Evolutionary conservation across 257 asterid genomes (phyloP), one percentile per base, ranked within the genome.

Genomic region (Echium plantagineum): DNA sequence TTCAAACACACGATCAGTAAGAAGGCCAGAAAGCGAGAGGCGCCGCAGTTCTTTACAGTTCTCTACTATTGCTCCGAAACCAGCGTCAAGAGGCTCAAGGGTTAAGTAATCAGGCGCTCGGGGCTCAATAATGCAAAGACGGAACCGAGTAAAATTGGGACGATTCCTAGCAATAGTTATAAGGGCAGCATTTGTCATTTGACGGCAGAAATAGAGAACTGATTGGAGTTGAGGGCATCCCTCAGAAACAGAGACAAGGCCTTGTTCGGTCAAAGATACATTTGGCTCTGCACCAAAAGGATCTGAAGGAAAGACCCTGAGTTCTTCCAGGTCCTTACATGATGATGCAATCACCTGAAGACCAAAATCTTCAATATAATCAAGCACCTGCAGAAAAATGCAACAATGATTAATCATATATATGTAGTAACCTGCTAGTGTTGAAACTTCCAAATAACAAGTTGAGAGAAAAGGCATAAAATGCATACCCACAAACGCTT

Each of bases 191-290:
- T 91, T 91, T n/a, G 98, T 77, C 98, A 91, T 91, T 82, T 76
- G 94, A 48, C 98, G 93, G 80, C 98, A 88, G 69, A 91, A 91
- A 73, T 88, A 91, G 17, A 91, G 87, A 35, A 90, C 95, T 7
- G 98, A 90, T 22, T 73, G 84, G 59, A 91, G 95, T 69, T 88
- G 85, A 21, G 94, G 93, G 81, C 98, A 91, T 55, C 98, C 98
- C 51, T 79, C 83, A 2, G 98, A 88, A 24, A 91, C 95, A 16
- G 85, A 63, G 58, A 91, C 94, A 21, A 91, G 98, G 60, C 98
- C 98, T 62, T 74, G 82, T 67, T 91, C 98, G 0, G 98, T 91
- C 70, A 91, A 73, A 58, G 81, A 77, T 6, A 85, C 90, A 28
- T 91, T 81, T n/a, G 86, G 84, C 53, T 85, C 98, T 18, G 78